Evolutionary conservation across 2,329 filamentous ascomycete genomes (phyloP).

Genomic region (Ascocoryne sarcoides): DNA sequence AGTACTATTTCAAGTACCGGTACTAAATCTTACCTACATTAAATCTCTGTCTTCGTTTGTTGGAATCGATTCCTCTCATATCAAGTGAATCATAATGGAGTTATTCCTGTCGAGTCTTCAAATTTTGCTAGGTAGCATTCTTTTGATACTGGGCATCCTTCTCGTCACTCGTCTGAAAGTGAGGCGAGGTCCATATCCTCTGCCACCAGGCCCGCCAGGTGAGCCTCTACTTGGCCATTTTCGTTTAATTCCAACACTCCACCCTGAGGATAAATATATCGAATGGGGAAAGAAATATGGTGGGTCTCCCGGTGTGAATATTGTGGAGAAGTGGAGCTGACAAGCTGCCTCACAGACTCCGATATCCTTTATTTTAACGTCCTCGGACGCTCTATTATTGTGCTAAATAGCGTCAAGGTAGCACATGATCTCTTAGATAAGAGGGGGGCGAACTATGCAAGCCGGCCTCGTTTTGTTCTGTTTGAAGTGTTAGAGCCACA

Average conservation of each 20-base stretch:
- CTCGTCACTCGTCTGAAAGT: not conserved
- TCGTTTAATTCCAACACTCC: slow-evolving; percentile 14
- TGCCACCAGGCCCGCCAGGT: slow-evolving; percentile 21
- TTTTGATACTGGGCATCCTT: slow-evolving; percentile 1
- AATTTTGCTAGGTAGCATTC: not conserved
- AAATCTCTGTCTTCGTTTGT: no score
- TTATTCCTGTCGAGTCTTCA: not conserved
- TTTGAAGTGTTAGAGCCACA: slow-evolving; percentile 16
- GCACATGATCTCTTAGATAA: slow-evolving; percentile 38
- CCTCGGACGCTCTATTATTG: slow-evolving; percentile 30
- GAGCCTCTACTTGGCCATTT: slow-evolving; percentile 22
- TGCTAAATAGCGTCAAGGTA: slow-evolving; percentile 36
- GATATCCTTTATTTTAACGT: slow-evolving; percentile 19
- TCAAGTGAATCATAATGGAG: slow-evolving; percentile 1
- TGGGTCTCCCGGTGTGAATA: no score
- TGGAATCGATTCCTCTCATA: no score
- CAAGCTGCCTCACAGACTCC: slow-evolving; percentile 7
- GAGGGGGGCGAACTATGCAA: slow-evolving; percentile 36
- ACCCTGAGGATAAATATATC: slow-evolving; percentile 18
- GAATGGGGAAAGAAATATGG: slow-evolving; percentile 21
- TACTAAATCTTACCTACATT: no score
- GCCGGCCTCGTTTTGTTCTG: slow-evolving; percentile 36
- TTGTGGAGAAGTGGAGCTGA: no score
- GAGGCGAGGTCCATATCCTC: slow-evolving; percentile 8
- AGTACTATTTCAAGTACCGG: no score